These are phyloP conservation scores for Effrenium voratum DNA, from an alignment of 73 alveolate species.

Conservation along the genomic window DNA sequence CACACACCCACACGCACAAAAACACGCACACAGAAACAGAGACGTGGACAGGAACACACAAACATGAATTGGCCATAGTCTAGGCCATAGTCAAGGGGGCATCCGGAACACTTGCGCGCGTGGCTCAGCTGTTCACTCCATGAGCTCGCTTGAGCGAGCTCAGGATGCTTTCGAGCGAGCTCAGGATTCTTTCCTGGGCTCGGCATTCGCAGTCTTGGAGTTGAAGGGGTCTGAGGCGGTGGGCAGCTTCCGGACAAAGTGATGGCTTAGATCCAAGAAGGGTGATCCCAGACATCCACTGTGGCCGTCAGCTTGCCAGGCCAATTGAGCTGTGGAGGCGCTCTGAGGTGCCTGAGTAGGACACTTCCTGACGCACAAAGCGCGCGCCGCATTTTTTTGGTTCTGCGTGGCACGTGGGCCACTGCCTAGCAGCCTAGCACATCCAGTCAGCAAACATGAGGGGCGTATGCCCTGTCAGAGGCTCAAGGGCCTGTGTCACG, in stretches of 20 bases:
- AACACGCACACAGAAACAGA: background rate
- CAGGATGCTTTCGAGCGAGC: background rate
- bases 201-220: slow-evolving; percentile 62
- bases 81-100: background rate
- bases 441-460: background rate
- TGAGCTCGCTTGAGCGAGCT: background rate
- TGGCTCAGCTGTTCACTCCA: background rate
- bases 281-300: no score
- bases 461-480: background rate
- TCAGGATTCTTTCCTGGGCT: slow-evolving; percentile 50
- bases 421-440: background rate
- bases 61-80: background rate
- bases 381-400: background rate
- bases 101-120: background rate
- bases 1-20: background rate
- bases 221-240: slow-evolving; percentile 22
- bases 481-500: background rate
- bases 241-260: background rate
- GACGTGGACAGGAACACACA: background rate
- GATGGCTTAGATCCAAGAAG: no score
- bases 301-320: no score
- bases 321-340: no score
- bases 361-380: background rate
- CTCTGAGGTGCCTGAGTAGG: background rate
- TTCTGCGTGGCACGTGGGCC: background rate